phyloP scores from a whole-genome alignment of 1,284 basidiomycete genomes.

The Leccinum brunneo-olivaceum region DNA sequence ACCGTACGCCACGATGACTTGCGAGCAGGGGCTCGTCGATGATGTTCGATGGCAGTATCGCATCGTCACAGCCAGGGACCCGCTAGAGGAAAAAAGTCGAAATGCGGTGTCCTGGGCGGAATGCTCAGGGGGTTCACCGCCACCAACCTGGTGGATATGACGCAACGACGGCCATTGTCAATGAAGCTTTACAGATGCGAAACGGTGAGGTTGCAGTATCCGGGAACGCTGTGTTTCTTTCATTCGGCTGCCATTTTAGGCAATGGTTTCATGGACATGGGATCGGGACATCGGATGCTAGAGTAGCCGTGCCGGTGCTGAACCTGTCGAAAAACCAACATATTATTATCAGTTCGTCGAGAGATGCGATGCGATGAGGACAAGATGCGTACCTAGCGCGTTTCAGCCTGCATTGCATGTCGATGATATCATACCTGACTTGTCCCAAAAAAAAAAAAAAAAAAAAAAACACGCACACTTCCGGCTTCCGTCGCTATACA shows the following conservation, averaged over 20 bases:
- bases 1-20: conserved; percentile 24
- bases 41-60: conserved; percentile 25
- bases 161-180: conserved; percentile 14
- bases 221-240: conserved; percentile 25
- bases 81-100: conserved; percentile 23
- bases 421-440: too few species aligned
- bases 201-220: conserved; percentile 14
- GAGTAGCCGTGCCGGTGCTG: conserved; percentile 21
- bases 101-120: conserved; percentile 24
- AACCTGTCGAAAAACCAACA: conserved; percentile 5
- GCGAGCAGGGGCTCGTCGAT: conserved; percentile 15
- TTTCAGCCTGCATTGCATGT: not conserved
- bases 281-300: conserved; percentile 10
- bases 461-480: not conserved
- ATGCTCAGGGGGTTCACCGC: conserved; percentile 24
- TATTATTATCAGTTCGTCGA: not conserved
- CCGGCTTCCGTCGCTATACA: conserved; percentile 21
- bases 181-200: conserved; percentile 8
- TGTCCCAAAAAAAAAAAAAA: too few species aligned
- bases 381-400: not conserved
- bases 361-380: conserved; percentile 22
- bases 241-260: conserved; percentile 5
- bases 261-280: conserved; percentile 3
- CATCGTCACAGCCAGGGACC: conserved; percentile 30
- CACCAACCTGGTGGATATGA: conserved; percentile 26